Conservation (phyloP, 495 filamentous ascomycete species). For the Aspergillus baeticus region DNA sequence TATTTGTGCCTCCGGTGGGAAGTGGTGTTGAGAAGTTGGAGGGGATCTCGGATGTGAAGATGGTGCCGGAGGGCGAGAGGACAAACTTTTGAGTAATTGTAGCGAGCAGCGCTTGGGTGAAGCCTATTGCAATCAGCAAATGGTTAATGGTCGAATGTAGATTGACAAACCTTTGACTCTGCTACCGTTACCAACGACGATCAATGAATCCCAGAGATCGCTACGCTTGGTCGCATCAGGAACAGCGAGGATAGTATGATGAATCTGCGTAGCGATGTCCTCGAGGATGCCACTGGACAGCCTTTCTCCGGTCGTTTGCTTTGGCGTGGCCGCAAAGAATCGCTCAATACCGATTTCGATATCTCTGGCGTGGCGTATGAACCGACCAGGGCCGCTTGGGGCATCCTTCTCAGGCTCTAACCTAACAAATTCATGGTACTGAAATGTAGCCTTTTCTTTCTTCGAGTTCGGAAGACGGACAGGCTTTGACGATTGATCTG, state of each 20-base stretch:
- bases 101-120: conserved; percentile 81
- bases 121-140: conserved; percentile 43
- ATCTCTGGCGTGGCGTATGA: conserved; percentile 55
- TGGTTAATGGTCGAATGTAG: background rate
- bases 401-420: conserved; percentile 43
- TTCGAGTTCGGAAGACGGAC: conserved; percentile 77
- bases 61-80: conserved; percentile 88
- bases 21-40: conserved; percentile 85
- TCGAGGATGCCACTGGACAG: conserved; percentile 67
- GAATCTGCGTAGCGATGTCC: conserved; percentile 75
- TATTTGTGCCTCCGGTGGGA: conserved; percentile 90
- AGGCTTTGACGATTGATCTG: conserved; percentile 49
- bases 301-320: conserved; percentile 28
- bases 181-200: conserved; percentile 86
- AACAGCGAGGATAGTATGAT: conserved; percentile 75
- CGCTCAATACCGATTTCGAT: conserved; percentile 86
- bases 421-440: conserved; percentile 74
- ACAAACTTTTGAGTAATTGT: conserved; percentile 80
- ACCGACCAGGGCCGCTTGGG: conserved; percentile 25
- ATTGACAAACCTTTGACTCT: conserved; percentile 67
- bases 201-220: conserved; percentile 84
- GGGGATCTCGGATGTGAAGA: conserved; percentile 94
- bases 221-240: conserved; percentile 76
- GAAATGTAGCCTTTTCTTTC: conserved; percentile 70
- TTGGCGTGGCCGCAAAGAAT: conserved; percentile 68